These are phyloP conservation scores for Wickerhamomyces sp. DNA, from an alignment of 1,139 yeast species.

Conservation along the genomic window DNA sequence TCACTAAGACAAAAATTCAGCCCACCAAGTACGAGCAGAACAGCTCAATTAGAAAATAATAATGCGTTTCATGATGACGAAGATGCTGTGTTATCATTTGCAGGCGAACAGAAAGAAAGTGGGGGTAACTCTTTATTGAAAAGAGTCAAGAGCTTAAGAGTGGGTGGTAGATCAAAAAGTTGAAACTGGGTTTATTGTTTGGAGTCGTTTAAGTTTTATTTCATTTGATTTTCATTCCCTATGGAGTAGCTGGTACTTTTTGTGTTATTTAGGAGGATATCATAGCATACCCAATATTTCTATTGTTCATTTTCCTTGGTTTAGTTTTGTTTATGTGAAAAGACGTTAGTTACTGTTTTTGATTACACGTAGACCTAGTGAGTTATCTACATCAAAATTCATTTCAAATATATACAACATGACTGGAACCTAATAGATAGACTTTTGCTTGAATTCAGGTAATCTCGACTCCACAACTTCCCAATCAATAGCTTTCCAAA, in stretches of 20 bases:
- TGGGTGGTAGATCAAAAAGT: slow-evolving; percentile 32
- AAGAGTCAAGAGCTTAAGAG: slow-evolving; percentile 86
- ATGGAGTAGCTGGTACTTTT: too few species aligned
- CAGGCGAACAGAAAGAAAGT: slow-evolving; percentile 9
- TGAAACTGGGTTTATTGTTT: background rate
- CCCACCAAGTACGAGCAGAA: slow-evolving; percentile 4
- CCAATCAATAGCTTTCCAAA: slow-evolving; percentile 76
- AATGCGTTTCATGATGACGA: slow-evolving; percentile 15
- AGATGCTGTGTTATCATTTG: slow-evolving; percentile 24
- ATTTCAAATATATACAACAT: too few species aligned
- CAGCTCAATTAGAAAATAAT: too few species aligned
- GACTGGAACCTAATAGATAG: background rate
- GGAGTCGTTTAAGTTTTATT: background rate
- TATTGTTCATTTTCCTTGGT: too few species aligned
- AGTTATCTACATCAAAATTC: too few species aligned
- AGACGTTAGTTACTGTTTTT: too few species aligned
- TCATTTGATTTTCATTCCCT: background rate
- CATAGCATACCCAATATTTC: too few species aligned
- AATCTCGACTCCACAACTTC: slow-evolving; percentile 53
- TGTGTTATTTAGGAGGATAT: too few species aligned
- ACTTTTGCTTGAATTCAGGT: slow-evolving; percentile 28
- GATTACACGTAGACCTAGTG: too few species aligned
- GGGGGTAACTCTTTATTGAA: slow-evolving; percentile 55
- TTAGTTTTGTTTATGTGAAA: too few species aligned
- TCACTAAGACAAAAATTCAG: slow-evolving; percentile 67